Evolutionary conservation across 1,139 yeast genomes (phyloP).

Genomic region (Magnusiomyces tetraspermus): DNA sequence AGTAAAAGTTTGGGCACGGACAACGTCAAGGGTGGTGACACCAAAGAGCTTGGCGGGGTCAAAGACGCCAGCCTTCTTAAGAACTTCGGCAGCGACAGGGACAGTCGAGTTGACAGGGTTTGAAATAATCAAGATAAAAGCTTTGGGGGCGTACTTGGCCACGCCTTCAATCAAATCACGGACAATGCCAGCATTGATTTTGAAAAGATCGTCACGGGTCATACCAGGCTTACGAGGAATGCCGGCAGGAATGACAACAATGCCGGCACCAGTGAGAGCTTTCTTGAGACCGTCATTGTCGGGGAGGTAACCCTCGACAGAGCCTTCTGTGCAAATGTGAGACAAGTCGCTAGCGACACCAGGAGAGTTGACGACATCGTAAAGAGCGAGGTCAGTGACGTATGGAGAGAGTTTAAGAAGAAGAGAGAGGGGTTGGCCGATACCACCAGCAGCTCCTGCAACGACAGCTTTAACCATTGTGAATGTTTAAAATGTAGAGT

Average conservation of each 20-base stretch:
- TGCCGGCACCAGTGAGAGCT: constrained; percentile 63
- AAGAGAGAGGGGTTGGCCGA: no score
- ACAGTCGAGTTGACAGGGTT: constrained; percentile 96
- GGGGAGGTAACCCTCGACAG: constrained; percentile 62
- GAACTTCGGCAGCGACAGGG: constrained; percentile 82
- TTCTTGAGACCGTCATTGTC: constrained; percentile 42
- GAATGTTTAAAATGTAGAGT: neutral
- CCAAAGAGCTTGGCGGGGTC: constrained; percentile 80
- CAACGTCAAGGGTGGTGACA: constrained; percentile 84
- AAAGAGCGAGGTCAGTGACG: constrained; percentile 58
- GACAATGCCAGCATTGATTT: constrained; percentile 86
- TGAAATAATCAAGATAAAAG: constrained; percentile 70
- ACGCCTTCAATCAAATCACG: constrained; percentile 73
- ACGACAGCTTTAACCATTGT: constrained; percentile 34
- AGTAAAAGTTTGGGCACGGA: constrained; percentile 79
- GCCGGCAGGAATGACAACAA: constrained; percentile 90
- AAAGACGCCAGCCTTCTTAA: constrained; percentile 64
- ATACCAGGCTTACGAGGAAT: constrained; percentile 97
- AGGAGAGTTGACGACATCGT: constrained; percentile 82
- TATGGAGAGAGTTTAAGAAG: constrained; percentile 60
- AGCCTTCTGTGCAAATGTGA: constrained; percentile 77
- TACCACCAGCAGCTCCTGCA: constrained; percentile 42
- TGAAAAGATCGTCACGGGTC: constrained; percentile 94
- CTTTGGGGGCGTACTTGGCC: constrained; percentile 64
- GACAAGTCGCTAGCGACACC: constrained; percentile 91